Base-by-base conservation (phyloP, 768 basidiomycete species). In the Naganishia vishniacii region DNA sequence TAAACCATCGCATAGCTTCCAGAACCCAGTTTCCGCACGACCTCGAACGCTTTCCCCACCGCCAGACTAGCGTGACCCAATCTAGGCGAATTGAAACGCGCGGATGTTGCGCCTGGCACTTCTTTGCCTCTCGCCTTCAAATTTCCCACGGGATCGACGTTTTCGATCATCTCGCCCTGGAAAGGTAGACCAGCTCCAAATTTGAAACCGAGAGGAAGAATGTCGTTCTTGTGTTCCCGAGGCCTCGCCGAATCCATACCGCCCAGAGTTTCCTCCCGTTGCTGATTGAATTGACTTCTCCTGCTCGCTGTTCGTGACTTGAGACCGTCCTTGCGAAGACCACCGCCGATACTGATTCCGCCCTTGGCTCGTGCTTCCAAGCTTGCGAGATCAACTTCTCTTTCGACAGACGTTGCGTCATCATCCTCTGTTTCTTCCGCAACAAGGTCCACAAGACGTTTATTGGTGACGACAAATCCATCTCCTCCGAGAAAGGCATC, bases 1-100 rank as follows among this genome's bases (percentile, higher is more conserved):
- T 95, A 97, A 61, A 95, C 92, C 71, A 91, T 88, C 16, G 92
- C 92, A 75, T 94, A 95, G 67, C 86, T 88, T 70, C 92, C 92
- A 0, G 88, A 85, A 51, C 92, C 92, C 59, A 94, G 84, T 67
- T 84, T 84, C 62, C 88, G 81, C 69, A 93, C 83, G 75, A 97
- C 91, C 80, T 91, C 83, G 66, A 93, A 91, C 68, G 34, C 48
- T 28, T 62, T 62, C 15, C 61, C 37, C 9, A 32, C 28, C 18
- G 47, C 61, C 9, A 58, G n/a, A 45, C 34, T 45, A 18, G 59
- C 49, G 31, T 42, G 62, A 20, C 34, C 60, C 32, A 47, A 31
- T 37, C 53, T 40, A 56, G 53, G 53, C 31, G 53, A 56, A 31
- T 56, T 56, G 37, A 56, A 56, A n/a, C 53, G 28, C 6, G 53